These are phyloP conservation scores for Monosporascus cannonballus DNA, from an alignment of 2,329 filamentous ascomycete genomes.

Conservation along the genomic window DNA sequence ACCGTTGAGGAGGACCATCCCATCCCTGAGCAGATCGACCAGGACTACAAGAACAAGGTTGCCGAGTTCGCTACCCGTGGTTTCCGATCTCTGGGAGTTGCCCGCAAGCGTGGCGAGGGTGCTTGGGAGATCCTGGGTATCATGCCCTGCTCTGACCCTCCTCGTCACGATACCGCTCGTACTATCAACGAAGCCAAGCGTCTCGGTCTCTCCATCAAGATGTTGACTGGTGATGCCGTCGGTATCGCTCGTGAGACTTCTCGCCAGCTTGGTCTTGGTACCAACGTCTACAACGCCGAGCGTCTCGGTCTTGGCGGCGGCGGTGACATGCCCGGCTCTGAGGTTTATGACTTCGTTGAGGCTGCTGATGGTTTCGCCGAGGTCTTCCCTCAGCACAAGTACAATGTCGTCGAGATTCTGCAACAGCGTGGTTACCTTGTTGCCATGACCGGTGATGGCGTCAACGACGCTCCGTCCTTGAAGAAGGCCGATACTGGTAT, in stretches of 20 bases:
- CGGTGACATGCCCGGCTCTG: slow-evolving; percentile 87
- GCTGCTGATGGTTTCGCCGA: slow-evolving; percentile 92
- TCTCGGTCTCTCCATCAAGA: slow-evolving; percentile 87
- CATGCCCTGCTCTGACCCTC: slow-evolving; percentile 90
- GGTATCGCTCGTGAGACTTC: slow-evolving; percentile 90
- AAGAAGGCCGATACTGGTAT: slow-evolving; percentile 98
- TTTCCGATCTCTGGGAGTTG: slow-evolving; percentile 90
- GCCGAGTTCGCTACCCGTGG: slow-evolving; percentile 87
- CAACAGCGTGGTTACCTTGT: slow-evolving; percentile 91
- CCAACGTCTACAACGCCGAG: slow-evolving; percentile 91
- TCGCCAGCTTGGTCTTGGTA: slow-evolving; percentile 83
- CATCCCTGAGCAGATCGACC: slow-evolving; percentile 69
- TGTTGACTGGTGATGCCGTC: slow-evolving; percentile 92
- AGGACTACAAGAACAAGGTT: slow-evolving; percentile 87
- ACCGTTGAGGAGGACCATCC: slow-evolving; percentile 81
- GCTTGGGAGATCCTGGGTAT: slow-evolving; percentile 91
- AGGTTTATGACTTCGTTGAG: slow-evolving; percentile 93
- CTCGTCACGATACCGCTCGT: slow-evolving; percentile 82
- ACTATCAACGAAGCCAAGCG: slow-evolving; percentile 86
- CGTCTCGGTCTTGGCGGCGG: slow-evolving; percentile 84
- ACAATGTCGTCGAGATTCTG: slow-evolving; percentile 87
- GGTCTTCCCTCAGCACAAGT: slow-evolving; percentile 94
- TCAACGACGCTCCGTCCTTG: slow-evolving; percentile 87
- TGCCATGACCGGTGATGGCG: slow-evolving; percentile 94
- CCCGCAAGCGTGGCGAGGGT: slow-evolving; percentile 76